Evolutionary conservation across 768 basidiomycete genomes (phyloP), one percentile per base, ranked within the genome.

Genomic region (Dentipellis fragilis): DNA sequence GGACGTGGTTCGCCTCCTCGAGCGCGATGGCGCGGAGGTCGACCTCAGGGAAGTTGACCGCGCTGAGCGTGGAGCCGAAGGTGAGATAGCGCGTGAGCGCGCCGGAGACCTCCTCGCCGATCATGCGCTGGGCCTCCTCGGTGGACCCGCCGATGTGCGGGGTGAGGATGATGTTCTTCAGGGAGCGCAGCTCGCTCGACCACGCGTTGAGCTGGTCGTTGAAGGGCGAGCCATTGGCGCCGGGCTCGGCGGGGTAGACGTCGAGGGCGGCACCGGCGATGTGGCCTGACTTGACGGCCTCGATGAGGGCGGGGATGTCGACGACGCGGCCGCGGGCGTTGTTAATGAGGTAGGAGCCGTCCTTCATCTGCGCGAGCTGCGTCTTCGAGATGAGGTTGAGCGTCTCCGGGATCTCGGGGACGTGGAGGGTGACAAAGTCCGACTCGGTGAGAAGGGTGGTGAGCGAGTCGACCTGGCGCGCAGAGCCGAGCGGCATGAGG

Each of bases 91-190:
- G 86, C 21, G 80, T 76, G 45, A 99, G 74, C 2, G 93, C 84
- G 36, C 80, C 78, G 4, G 91, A 81, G 49, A 99, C 96, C 70
- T 99, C 96, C 56, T 91, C 85, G 12, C 96, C 96, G 57, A 99
- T 98, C 83, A 94, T 91, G 54, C 84, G 80, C 71, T 99, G 96
- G 5, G 96, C 96, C 69, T 99, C 96, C 69, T 99, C 96, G 16
- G 96, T 99, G 34, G 95, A 98, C 40, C 96, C 96, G 56, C 96
- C 96, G 65, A 99, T 98, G 67, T 99, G 96, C 19, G 96, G 96
- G 0, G 96, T 98, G 64, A 98, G 85, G 66, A 98, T 93, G 58
- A 98, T 81, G 70, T 99, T 99, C 52, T 87, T 84, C 56, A 93
- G 73, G 1, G 73, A 70, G 57, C 90, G 80, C 29, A 99, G 80